Percentiles rank a stretch among this genome's conserved stretches.
These are phyloP conservation scores for Medakamo hakoo DNA, from an alignment of 139 green algal genomes.

Conservation along the genomic window DNA sequence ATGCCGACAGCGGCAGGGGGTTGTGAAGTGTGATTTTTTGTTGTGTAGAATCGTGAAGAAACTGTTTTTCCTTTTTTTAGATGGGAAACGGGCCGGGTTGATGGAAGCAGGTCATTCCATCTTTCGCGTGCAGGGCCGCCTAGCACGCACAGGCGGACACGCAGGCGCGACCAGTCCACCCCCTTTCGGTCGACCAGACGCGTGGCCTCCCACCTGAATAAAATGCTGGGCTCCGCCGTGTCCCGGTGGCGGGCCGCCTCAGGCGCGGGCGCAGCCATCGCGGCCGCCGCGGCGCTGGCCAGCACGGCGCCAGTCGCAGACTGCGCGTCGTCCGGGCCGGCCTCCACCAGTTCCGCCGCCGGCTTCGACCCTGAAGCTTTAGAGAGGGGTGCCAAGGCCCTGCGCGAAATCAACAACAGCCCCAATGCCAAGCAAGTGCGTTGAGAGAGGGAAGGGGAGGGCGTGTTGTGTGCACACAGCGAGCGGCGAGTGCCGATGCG, in stretches of 20 bases:
- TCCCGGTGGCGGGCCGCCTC: not conserved
- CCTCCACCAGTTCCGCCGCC: too few relatives aligned
- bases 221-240: not conserved
- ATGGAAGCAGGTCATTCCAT: too few relatives aligned
- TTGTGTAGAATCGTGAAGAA: not conserved
- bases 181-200: too few relatives aligned
- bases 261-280: not conserved
- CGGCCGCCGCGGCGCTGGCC: not conserved
- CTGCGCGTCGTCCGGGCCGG: constrained; percentile 2
- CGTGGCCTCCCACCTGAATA: not conserved
- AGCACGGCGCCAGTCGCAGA: not conserved
- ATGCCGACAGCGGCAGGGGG: too few relatives aligned
- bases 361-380: constrained; percentile 90
- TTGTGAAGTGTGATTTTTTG: too few relatives aligned
- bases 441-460: not conserved
- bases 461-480: not conserved
- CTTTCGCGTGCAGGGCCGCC: too few relatives aligned
- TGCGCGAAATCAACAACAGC: constrained; percentile 89
- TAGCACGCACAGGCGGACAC: too few relatives aligned
- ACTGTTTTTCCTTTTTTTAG: too few relatives aligned
- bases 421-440: constrained; percentile 79
- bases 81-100: too few relatives aligned
- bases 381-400: constrained; percentile 86
- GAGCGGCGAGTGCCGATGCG: too few relatives aligned
- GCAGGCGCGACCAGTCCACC: not conserved